Evolutionary conservation across 768 basidiomycete species (phyloP), one percentile per base, ranked within the genome.

Genomic region (Mrakia gelida): DNA sequence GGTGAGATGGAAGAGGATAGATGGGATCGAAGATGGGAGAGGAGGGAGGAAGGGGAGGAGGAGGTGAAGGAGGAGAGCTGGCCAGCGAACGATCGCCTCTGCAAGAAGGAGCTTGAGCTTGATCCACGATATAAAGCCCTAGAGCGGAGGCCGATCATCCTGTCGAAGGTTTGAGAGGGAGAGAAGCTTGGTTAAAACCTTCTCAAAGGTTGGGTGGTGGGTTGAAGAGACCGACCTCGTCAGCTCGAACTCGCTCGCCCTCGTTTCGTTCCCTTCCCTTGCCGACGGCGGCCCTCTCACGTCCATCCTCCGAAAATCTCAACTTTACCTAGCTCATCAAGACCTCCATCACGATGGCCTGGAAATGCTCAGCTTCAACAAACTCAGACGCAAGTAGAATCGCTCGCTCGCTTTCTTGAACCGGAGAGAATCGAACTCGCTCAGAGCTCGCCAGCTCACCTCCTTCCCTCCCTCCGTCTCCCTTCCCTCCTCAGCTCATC

Each of bases 401-500:
- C 45, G 3, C 49, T 32, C 45, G 3, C 49, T 52, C 49, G 2
- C 13, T 21, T 9, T 16, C 2, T 52, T 13, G 7, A 45, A 45
- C 7, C 49, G 49, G 49, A 52, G 49, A 2, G 49, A 18, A 9
- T 16, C 49, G 49, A 52, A 52, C 5, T 52, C 2, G 49, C 3
- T 8, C 4, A 8, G 8, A 52, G 45, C 1, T 52, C 49, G 18
- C n/a, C n/a, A 52, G 49, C 49, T 52, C 49, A 52, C 49, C 49
- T 16, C 18, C 49, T 21, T 21, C 15, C 49, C 18, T 52, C 18
- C 49, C 7, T 21, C 18, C 18, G 2, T 21, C 49, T 13, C 18
- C 18, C 13, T 52, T 13, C 15, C 2, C 26, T 32, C 59, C 3
- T 32, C 65, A 83, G 80, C 89, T 97, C 65, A 87, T 97, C 77